Evolutionary conservation across 2,329 filamentous ascomycete species (phyloP).

Genomic region (Fusarium goolgardi): DNA sequence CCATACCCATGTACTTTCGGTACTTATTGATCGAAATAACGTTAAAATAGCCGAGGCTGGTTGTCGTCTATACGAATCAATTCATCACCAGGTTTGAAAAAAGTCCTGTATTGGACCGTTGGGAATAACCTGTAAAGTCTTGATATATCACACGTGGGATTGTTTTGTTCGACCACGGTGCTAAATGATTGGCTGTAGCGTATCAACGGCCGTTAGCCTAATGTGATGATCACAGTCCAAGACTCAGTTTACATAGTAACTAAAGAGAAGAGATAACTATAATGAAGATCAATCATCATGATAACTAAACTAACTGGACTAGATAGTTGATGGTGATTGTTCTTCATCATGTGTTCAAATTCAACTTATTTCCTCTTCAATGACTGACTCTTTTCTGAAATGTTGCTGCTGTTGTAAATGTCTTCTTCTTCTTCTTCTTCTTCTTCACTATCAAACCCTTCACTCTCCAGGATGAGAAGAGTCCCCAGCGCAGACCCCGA

Average conservation of each 20-base stretch:
- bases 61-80: conserved; percentile 16
- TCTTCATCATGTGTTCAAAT: not conserved
- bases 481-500: conserved; percentile 10
- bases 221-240: conserved; percentile 4
- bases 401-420: conserved; percentile 22
- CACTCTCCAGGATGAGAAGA: conserved; percentile 35
- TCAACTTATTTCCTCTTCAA: too few species aligned
- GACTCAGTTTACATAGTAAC: not conserved
- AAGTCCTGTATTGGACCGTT: conserved; percentile 13
- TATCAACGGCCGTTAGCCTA: conserved; percentile 13
- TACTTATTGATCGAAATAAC: not conserved
- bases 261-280: not conserved
- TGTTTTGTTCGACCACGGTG: conserved; percentile 35
- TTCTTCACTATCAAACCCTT: conserved; percentile 24
- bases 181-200: conserved; percentile 40
- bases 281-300: conserved; percentile 6
- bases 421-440: conserved; percentile 33
- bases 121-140: conserved; percentile 8
- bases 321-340: not conserved
- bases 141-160: conserved; percentile 37
- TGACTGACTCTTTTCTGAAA: not conserved
- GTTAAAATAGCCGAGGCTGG: not conserved
- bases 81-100: conserved; percentile 6
- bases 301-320: not conserved
- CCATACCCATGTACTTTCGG: not conserved